A percentile compares a stretch with the other conserved stretches of the same genome.
Conservation (phyloP, 2,329 filamentous ascomycete genomes). For the Diaporthe helianthi region DNA sequence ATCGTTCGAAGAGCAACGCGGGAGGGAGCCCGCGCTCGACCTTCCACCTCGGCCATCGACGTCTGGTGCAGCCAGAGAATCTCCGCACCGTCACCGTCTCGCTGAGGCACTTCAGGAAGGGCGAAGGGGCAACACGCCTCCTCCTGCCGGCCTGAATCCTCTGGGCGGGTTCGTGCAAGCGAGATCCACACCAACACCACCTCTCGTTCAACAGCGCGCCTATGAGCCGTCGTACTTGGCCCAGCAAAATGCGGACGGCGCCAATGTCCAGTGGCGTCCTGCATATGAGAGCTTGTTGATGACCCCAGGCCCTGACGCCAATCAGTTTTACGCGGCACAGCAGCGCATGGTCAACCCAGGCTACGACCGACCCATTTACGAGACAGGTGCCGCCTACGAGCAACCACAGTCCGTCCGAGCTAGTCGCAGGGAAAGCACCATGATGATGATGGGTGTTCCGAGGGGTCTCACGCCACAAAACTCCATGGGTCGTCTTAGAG, state of each 20-base stretch:
- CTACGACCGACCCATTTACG: conserved; percentile 49
- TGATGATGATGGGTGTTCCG: conserved; percentile 59
- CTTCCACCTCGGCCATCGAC: conserved; percentile 55
- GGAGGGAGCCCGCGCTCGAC: conserved; percentile 33
- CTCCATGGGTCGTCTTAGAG: conserved; percentile 61
- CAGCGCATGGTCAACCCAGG: conserved; percentile 41
- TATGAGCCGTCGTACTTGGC: conserved; percentile 54
- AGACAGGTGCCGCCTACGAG: conserved; percentile 43
- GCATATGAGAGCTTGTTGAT: conserved; percentile 54
- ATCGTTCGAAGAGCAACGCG: conserved; percentile 43
- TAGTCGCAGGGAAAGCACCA: conserved; percentile 66
- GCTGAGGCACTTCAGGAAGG: conserved; percentile 49
- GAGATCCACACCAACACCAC: conserved; percentile 54
- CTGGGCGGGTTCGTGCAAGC: conserved; percentile 40
- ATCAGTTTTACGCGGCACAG: conserved; percentile 39
- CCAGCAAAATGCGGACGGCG: conserved; percentile 44
- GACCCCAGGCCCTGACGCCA: conserved; percentile 46
- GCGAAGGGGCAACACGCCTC: conserved; percentile 56
- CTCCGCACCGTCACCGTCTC: conserved; percentile 59
- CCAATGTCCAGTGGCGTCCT: conserved; percentile 46
- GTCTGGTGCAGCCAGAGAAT: conserved; percentile 51
- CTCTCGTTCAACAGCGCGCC: conserved; percentile 45
- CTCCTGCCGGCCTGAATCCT: conserved; percentile 41
- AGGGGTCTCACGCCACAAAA: conserved; percentile 57
- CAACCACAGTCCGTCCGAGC: conserved; percentile 48